Evolutionary conservation across 768 basidiomycete species (phyloP).

Genomic region (Termitomyces sp.): DNA sequence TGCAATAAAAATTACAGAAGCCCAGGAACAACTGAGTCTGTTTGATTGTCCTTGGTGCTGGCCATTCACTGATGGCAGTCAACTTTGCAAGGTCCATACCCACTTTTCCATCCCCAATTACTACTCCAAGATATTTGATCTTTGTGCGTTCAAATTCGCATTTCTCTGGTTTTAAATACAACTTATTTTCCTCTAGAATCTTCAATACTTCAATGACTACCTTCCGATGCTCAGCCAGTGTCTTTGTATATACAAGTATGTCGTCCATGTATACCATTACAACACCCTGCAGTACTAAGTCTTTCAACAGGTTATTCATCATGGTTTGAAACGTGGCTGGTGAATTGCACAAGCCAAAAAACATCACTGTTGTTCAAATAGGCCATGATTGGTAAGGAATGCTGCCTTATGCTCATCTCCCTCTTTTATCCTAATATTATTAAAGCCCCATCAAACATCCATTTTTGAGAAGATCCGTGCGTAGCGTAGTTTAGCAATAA

Average conservation of each 20-base stretch:
- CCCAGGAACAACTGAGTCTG: background rate
- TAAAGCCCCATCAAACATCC: slow-evolving; percentile 34
- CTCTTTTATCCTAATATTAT: no score
- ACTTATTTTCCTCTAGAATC: no score
- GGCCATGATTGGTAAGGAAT: slow-evolving; percentile 14
- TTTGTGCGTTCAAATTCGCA: no score
- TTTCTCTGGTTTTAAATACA: no score
- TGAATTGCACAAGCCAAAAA: background rate
- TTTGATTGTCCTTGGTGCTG: background rate
- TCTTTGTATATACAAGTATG: no score
- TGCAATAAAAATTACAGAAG: background rate
- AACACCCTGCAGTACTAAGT: no score
- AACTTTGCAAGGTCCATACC: background rate
- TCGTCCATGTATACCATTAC: no score
- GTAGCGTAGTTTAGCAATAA: background rate
- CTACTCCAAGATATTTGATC: background rate
- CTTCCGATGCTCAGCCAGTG: no score
- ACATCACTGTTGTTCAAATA: background rate
- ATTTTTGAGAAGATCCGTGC: slow-evolving; percentile 27
- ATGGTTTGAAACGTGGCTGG: no score
- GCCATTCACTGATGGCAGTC: background rate
- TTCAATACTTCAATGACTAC: no score
- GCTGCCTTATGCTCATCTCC: no score
- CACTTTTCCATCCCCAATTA: background rate
- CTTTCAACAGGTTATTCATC: no score